Evolutionary conservation across 768 basidiomycete genomes (phyloP).

Genomic region (Cystoderma amianthinum): DNA sequence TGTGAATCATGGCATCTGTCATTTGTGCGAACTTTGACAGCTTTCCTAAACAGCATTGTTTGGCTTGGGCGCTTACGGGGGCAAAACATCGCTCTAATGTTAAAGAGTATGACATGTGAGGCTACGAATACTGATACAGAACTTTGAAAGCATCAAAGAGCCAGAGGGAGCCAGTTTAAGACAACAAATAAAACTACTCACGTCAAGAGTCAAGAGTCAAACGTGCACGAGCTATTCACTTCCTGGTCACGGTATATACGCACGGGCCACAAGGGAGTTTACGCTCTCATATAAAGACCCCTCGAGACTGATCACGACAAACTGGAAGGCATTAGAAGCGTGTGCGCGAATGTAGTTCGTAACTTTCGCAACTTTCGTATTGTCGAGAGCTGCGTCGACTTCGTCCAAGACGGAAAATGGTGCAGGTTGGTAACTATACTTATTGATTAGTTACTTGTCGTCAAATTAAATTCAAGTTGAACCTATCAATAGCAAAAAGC

Average conservation of each 20-base stretch:
- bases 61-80: too few species aligned
- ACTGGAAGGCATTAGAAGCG: constrained; percentile 84
- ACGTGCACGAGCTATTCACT: constrained; percentile 82
- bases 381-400: constrained; percentile 95
- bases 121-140: too few species aligned
- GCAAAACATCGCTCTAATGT: too few species aligned
- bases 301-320: constrained; percentile 98
- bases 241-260: constrained; percentile 94
- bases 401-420: constrained; percentile 99
- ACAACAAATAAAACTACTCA: constrained; percentile 24
- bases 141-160: too few species aligned
- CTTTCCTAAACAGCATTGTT: too few species aligned
- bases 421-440: constrained; percentile 81
- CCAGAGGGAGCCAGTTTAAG: neutral
- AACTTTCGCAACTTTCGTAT: constrained; percentile 96
- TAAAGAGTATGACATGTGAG: too few species aligned
- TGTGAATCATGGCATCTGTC: too few species aligned
- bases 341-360: too few species aligned
- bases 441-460: neutral
- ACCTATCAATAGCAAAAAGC: constrained; percentile 89
- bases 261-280: constrained; percentile 84
- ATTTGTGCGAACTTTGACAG: too few species aligned
- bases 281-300: constrained; percentile 89
- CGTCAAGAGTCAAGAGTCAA: constrained; percentile 93
- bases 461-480: too few species aligned